Base-by-base conservation (phyloP, 495 filamentous ascomycete species). In the Poronia punctata region DNA sequence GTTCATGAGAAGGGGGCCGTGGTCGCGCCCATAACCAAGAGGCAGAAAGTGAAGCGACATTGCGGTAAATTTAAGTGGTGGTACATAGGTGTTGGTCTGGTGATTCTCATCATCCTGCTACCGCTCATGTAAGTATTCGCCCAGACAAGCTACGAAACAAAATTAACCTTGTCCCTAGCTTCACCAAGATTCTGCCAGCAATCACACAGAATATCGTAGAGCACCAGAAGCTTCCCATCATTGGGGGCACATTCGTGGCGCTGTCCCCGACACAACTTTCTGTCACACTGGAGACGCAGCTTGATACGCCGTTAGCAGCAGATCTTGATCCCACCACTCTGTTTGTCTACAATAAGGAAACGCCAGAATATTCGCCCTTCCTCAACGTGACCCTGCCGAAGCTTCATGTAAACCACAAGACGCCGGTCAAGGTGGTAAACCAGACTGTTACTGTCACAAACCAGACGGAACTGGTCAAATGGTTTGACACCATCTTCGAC, bases 191-290 rank as follows among this genome's bases (percentile, higher is more conserved):
- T 12, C 48, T 63, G 19, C 67, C 66, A 7, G 65, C 61, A 8
- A 61, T 69, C n/a, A 60, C 60, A 2, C 66, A 71, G 34, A 36
- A 53, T 18, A 60, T 71, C n/a, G 59, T 71, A 19, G 27, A 65
- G 26, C 27, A 58, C n/a, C 65, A 63, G 12, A 27, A 50, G 6
- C 56, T 71, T 28, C 62, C 63, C 2, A 52, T 71, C n/a, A 56
- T 49, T 19, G 42, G 49, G 2, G 65, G 62, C 2, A 23, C 56
- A 15, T 64, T 71, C 26, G 45, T 62, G 16, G 49, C 59, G 35
- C 43, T 66, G 10, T 61, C 52, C 14, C 49, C 63, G 8, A 45
- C 54, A 9, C 25, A 43, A n/a, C 48, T 71, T 10, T 61, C 56
- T 6, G 57, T 69, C 26, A 62, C 58, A 7, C 44, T 71, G 10